A percentile compares a stretch with the other conserved stretches of the same genome.
Evolutionary conservation across 129 eudicot genomes (phyloP).

Genomic region (Erigeron canadensis): DNA sequence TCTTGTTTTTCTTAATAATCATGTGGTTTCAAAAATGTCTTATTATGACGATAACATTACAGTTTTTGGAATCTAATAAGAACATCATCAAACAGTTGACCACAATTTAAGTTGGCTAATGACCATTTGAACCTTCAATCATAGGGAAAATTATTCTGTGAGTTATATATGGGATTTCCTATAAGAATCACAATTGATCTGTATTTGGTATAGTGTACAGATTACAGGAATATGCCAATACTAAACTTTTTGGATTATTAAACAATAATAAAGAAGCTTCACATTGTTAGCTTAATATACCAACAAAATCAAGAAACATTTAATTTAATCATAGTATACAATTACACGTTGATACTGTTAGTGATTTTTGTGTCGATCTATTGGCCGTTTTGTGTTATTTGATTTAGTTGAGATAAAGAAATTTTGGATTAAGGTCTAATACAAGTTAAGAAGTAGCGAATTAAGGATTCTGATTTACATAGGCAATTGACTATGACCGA

Average conservation of each 20-base stretch:
- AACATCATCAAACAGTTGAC: slow-evolving; percentile 33
- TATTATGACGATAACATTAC: slow-evolving; percentile 23
- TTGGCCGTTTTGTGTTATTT: no score
- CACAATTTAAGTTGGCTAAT: slow-evolving; percentile 1
- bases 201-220: slow-evolving; percentile 23
- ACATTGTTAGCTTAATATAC: slow-evolving; percentile 15
- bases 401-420: not conserved
- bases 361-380: no score
- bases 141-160: not conserved
- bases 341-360: no score
- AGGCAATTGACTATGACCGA: no score
- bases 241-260: not conserved
- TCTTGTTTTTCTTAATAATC: not conserved
- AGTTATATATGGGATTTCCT: not conserved
- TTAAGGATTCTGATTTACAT: no score
- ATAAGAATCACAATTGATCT: slow-evolving; percentile 7
- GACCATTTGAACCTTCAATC: slow-evolving; percentile 9
- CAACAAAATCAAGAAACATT: slow-evolving; percentile 11
- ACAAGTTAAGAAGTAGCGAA: no score
- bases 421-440: no score
- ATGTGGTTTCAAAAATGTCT: not conserved
- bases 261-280: slow-evolving; percentile 10
- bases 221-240: not conserved
- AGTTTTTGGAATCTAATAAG: slow-evolving; percentile 20
- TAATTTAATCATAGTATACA: slow-evolving; percentile 4